Conservation (phyloP, 2,329 filamentous ascomycete species). For the Colletotrichum noveboracense region DNA sequence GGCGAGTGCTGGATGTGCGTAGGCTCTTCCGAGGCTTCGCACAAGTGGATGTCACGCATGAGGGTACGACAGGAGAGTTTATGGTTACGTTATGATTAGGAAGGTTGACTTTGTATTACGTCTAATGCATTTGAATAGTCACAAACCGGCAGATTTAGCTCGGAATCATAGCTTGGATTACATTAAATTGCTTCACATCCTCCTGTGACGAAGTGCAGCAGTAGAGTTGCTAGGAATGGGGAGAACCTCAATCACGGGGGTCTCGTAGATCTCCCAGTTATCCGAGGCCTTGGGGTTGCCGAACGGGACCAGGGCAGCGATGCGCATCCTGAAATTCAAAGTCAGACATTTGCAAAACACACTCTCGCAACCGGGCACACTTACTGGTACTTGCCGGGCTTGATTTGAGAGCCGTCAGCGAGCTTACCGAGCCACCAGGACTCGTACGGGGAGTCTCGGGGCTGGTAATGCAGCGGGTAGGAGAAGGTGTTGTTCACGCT, state of each 20-base stretch:
- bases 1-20: neutral
- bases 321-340: constrained; percentile 33
- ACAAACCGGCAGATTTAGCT: neutral
- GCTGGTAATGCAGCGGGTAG: constrained; percentile 40
- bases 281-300: constrained; percentile 43
- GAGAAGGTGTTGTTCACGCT: constrained; percentile 41
- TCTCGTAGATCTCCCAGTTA: constrained; percentile 45
- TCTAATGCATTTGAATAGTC: rapidly evolving
- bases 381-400: constrained; percentile 45
- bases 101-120: neutral
- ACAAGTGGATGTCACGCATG: neutral
- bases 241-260: constrained; percentile 36
- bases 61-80: neutral
- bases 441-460: constrained; percentile 34
- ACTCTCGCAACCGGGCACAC: neutral
- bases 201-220: neutral
- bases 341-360: neutral
- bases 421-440: constrained; percentile 50
- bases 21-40: neutral
- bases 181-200: neutral
- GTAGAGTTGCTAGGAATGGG: neutral
- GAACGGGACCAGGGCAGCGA: constrained; percentile 45
- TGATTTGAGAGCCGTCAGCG: constrained; percentile 44
- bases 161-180: neutral
- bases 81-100: neutral